phyloP scores from a whole-genome alignment of 2,329 filamentous ascomycete genomes.

The Paracoccidioides lutzii region DNA sequence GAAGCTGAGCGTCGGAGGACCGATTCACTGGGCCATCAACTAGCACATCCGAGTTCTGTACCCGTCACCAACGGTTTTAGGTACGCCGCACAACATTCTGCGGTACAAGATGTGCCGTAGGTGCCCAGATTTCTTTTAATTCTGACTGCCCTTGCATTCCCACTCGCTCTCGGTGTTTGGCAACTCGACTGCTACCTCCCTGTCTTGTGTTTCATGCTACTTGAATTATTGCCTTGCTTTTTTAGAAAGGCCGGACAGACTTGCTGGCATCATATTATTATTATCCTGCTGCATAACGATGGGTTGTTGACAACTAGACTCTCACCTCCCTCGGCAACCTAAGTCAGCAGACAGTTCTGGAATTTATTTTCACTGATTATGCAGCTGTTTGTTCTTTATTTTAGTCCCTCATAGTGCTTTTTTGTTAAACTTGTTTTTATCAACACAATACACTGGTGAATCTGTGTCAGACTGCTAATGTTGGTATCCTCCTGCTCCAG shows the following conservation, averaged over 20 bases:
- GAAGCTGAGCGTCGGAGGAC: conserved; percentile 41
- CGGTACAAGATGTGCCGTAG: conserved; percentile 42
- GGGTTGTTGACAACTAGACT: not conserved
- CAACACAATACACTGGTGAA: conserved; percentile 2
- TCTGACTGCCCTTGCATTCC: conserved; percentile 21
- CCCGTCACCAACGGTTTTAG: conserved; percentile 37
- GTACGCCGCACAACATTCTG: conserved; percentile 41
- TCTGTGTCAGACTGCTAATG: conserved; percentile 6
- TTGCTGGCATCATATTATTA: not conserved
- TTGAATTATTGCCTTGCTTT: conserved; percentile 3
- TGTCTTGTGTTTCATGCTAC: conserved; percentile 1
- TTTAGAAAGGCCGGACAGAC: not conserved
- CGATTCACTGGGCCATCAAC: conserved; percentile 35
- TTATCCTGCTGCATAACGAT: not conserved
- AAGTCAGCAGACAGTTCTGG: conserved; percentile 6
- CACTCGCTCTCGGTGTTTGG: conserved; percentile 18
- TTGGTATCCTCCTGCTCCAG: conserved; percentile 25
- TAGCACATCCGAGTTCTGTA: conserved; percentile 33
- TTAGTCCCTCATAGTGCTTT: conserved; percentile 3
- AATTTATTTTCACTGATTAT: conserved; percentile 2
- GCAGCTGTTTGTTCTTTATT: conserved; percentile 3
- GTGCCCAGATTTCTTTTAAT: conserved; percentile 34
- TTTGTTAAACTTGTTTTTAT: conserved; percentile 2
- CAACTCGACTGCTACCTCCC: conserved; percentile 16
- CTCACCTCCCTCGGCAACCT: not conserved